Evolutionary conservation across 176 grass and related monocot species (phyloP).

Genomic region (Thalia dealbata): DNA sequence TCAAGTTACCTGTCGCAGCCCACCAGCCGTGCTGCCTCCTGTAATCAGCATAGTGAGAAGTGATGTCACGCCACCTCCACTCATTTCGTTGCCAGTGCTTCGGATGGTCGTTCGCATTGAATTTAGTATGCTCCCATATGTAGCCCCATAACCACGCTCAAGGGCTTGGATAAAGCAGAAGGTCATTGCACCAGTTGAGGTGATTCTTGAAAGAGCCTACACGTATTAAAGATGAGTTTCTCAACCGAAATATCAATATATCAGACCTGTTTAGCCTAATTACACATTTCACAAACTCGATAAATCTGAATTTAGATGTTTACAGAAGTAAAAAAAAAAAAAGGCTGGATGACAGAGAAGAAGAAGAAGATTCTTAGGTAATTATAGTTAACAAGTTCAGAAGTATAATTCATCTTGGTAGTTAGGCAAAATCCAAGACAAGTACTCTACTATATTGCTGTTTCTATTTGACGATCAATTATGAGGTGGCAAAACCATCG

Average conservation of each 20-base stretch:
- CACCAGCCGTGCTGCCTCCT: constrained; percentile 51
- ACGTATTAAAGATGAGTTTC: not conserved
- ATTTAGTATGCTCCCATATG: constrained; percentile 84
- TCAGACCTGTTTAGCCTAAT: not conserved
- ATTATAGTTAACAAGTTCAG: too few relatives aligned
- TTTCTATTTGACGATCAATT: not conserved
- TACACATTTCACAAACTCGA: not conserved
- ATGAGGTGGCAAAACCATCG: not conserved
- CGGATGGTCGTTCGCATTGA: constrained; percentile 74
- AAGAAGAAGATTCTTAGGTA: too few relatives aligned
- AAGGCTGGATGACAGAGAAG: too few relatives aligned
- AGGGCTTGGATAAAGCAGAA: constrained; percentile 98
- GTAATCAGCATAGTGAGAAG: constrained; percentile 75
- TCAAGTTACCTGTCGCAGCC: constrained; percentile 59
- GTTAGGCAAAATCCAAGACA: not conserved
- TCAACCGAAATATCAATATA: not conserved
- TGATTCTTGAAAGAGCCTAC: constrained; percentile 84
- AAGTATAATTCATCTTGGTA: not conserved
- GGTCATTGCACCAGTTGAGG: constrained; percentile 96
- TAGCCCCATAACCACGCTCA: constrained; percentile 53
- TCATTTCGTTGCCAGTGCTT: constrained; percentile 40
- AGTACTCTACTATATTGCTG: not conserved
- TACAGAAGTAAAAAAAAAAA: too few relatives aligned
- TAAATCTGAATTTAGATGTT: not conserved
- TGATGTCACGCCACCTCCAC: constrained; percentile 49